These are phyloP conservation scores for Tolypocladium pustulatum DNA, from an alignment of 2,329 filamentous ascomycete genomes.

Conservation along the genomic window DNA sequence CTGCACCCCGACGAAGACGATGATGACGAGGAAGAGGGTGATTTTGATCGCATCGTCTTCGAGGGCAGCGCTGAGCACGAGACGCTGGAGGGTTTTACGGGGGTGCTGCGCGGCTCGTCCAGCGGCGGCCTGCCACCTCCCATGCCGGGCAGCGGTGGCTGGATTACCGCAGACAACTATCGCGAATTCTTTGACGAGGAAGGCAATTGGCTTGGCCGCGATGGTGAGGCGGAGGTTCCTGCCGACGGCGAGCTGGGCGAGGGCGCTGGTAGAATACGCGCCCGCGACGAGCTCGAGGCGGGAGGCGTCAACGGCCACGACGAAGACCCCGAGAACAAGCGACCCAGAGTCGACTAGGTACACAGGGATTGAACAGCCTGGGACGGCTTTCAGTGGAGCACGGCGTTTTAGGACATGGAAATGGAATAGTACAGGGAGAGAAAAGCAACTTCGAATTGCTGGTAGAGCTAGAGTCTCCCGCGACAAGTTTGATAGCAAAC, in stretches of 20 bases:
- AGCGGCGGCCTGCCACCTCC: conserved; percentile 50
- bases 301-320: conserved; percentile 30
- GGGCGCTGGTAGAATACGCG: conserved; percentile 47
- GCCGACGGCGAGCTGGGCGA: conserved; percentile 42
- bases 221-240: conserved; percentile 22
- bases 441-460: neutral
- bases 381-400: conserved; percentile 2
- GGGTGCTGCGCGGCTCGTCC: conserved; percentile 37
- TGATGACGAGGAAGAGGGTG: conserved; percentile 46
- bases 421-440: neutral
- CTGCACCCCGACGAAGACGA: conserved; percentile 60
- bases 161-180: conserved; percentile 90
- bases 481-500: neutral
- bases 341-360: conserved; percentile 31
- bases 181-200: conserved; percentile 72
- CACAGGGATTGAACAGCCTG: neutral
- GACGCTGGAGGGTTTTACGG: conserved; percentile 44
- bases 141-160: conserved; percentile 64
- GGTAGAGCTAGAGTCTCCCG: neutral
- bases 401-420: conserved; percentile 11
- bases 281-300: conserved; percentile 40
- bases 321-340: conserved; percentile 34
- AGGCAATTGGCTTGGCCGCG: conserved; percentile 60
- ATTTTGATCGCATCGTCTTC: conserved; percentile 45
- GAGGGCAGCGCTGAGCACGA: conserved; percentile 39